Conservation (phyloP, 352 stramenopile species). For the Phytophthora macrochlamydospora region DNA sequence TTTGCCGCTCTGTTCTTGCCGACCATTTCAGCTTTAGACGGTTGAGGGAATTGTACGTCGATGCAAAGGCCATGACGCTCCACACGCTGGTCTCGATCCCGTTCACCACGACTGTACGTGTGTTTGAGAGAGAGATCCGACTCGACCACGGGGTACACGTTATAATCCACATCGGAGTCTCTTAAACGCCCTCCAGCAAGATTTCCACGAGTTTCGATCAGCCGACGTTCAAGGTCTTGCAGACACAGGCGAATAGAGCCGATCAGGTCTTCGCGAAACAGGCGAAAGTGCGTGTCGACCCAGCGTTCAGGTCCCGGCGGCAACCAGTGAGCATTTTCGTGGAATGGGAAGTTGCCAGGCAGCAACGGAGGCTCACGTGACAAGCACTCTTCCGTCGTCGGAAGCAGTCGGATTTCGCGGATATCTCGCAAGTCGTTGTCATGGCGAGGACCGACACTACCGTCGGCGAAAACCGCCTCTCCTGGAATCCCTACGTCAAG, state of each 20-base stretch:
- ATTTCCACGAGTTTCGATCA: constrained; percentile 12
- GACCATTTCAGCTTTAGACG: constrained; percentile 25
- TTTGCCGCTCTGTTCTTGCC: constrained; percentile 12
- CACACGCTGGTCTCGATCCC: constrained; percentile 16
- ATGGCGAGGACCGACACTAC: constrained; percentile 38
- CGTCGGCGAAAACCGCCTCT: constrained; percentile 19
- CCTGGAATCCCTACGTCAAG: constrained; percentile 31
- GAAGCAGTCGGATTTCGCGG: constrained; percentile 38
- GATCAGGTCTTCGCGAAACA: constrained; percentile 51
- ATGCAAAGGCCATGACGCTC: constrained; percentile 39
- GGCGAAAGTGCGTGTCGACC: constrained; percentile 52
- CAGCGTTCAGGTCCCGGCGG: constrained; percentile 41
- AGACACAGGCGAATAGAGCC: constrained; percentile 37
- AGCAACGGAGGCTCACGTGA: constrained; percentile 29
- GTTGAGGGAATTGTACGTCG: constrained; percentile 35
- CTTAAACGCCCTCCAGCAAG: constrained; percentile 21
- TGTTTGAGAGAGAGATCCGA: constrained; percentile 27
- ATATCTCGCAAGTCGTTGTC: constrained; percentile 47
- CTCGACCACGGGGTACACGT: constrained; percentile 28
- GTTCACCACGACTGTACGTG: constrained; percentile 28
- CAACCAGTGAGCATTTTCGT: constrained; percentile 47
- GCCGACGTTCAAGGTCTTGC: constrained; percentile 33
- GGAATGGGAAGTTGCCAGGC: constrained; percentile 45
- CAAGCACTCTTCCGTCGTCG: constrained; percentile 43
- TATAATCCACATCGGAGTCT: constrained; percentile 40